A percentile compares a stretch with the other conserved stretches of the same genome.
Conservation (phyloP, 225 moss, liverwort and hornwort species). For the Straminergon stramineum region DNA sequence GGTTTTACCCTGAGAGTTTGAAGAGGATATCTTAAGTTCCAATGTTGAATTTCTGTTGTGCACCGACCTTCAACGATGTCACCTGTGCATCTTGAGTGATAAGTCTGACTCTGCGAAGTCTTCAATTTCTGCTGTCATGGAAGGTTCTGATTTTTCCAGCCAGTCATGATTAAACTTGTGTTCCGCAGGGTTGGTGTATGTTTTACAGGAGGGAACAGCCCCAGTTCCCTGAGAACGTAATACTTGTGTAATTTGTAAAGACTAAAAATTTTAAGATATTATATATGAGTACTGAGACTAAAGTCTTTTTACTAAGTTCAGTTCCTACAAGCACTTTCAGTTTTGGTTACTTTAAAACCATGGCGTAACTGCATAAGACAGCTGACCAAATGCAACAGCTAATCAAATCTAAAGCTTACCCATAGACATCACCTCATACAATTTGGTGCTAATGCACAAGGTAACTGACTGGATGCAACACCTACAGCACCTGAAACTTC, state of each 20-base stretch:
- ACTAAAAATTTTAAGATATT: neutral
- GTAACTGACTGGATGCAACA: neutral
- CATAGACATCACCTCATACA: neutral
- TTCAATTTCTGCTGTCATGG: neutral
- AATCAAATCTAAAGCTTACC: neutral
- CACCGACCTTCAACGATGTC: neutral
- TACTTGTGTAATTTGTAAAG: neutral
- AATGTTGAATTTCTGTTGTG: neutral
- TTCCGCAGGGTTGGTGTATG: neutral
- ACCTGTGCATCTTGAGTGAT: neutral
- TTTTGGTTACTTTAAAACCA: neutral
- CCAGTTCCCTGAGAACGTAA: neutral
- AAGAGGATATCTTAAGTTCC: neutral
- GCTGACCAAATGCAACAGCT: neutral
- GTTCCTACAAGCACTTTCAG: neutral
- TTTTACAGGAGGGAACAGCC: neutral
- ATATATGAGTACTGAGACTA: too few relatives aligned
- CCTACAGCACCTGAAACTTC: neutral
- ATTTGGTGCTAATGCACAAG: neutral
- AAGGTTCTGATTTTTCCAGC: neutral
- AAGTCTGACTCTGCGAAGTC: neutral
- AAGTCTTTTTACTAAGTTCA: neutral
- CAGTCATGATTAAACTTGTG: neutral
- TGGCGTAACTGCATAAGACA: neutral
- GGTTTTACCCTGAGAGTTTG: neutral